Evolutionary conservation across 805 yeast genomes (phyloP), one percentile per base, ranked within the genome.

Genomic region (Saccharomycopsis capsularis): DNA sequence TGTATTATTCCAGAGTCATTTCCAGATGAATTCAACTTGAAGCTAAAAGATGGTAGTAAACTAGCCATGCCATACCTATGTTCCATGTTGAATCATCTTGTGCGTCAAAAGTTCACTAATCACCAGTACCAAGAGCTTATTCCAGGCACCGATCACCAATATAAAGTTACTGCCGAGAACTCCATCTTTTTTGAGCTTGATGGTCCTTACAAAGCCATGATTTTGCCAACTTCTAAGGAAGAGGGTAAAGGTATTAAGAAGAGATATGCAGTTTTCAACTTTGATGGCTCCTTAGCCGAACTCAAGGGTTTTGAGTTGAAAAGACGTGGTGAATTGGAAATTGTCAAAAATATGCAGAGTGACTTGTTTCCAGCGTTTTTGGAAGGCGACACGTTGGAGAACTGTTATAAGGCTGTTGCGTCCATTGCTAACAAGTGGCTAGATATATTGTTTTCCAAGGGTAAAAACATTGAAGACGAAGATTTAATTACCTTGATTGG

Each of bases 171-270:
- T 43, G 81, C 91, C 19, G 99, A 93, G 60, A 93, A 93, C 64
- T 85, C 96, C 15, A 93, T 93, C 65, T 91, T 91, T 68, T 93
- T 93, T 57, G 99, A 93, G 63, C 96, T 95, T 18, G 99, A 93
- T 69, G 99, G 99, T 9, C 99, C 99, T 1, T 93, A 93, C 63
- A 85, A 81, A 59, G 99, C 99, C 0, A 93, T 93, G 99, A 78
- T 93, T 50, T 73, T 93, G 45, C 99, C 99, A 3, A 89, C 98
- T 0, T 91, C 98, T 0, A 87, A 88, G 55, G 99, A 93, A 62
- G 98, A 95, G 71, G 98, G 96, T 41, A 90, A 90, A 65, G 96
- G 96, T 56, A 73, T 93, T 60, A 93, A 93, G 64, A 93, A 93
- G 60, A 76, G 99, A 59, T 93, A 93, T 60, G 99, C 99, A 1